Conservation (phyloP, 1,284 basidiomycete genomes). For the Retiboletus flavoniger region DNA sequence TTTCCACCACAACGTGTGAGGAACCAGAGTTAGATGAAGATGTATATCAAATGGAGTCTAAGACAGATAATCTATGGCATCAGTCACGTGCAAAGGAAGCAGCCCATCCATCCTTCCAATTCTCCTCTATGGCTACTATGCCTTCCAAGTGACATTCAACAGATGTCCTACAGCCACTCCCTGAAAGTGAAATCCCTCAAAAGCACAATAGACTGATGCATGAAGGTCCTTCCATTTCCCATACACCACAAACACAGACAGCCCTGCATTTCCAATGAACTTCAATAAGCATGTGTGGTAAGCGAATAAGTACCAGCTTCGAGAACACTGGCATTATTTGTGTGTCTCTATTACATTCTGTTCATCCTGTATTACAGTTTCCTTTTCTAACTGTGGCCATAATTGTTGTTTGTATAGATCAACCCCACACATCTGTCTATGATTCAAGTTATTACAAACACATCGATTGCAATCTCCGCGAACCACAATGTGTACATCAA, state of each 20-base stretch:
- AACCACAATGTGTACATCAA: conserved; percentile 75
- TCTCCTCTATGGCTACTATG: conserved; percentile 32
- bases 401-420: conserved; percentile 46
- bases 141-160: conserved; percentile 26
- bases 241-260: conserved; percentile 27
- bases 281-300: conserved; percentile 72
- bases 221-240: conserved; percentile 30
- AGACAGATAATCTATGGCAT: conserved; percentile 56
- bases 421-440: conserved; percentile 77
- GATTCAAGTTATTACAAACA: conserved; percentile 79
- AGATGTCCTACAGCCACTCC: conserved; percentile 50
- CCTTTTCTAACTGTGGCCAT: conserved; percentile 10
- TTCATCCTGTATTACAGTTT: conserved; percentile 7
- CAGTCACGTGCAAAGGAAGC: conserved; percentile 50
- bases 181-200: conserved; percentile 50
- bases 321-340: conserved; percentile 68
- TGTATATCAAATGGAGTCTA: conserved; percentile 66
- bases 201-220: conserved; percentile 36
- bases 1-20: conserved; percentile 32
- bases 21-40: conserved; percentile 52
- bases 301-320: conserved; percentile 75
- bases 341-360: conserved; percentile 40
- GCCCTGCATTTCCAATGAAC: conserved; percentile 51
- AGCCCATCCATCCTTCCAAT: conserved; percentile 36
- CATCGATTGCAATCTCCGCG: conserved; percentile 76